Evolutionary conservation across 306 rosid species (phyloP), one percentile per base, ranked within the genome.

Genomic region (Arachis hypogaea): DNA sequence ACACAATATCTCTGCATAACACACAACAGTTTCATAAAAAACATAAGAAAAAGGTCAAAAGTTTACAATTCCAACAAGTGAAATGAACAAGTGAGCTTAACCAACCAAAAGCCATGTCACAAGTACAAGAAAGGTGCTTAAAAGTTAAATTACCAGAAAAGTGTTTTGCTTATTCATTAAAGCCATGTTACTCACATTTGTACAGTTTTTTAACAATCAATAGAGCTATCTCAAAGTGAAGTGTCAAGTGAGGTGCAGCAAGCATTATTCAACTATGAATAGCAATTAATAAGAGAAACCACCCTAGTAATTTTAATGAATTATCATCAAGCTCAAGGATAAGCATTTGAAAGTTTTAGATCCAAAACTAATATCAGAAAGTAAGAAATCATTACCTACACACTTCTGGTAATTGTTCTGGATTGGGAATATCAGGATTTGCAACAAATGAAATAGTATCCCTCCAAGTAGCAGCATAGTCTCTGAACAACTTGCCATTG

Each of bases 1-100:
- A 49, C 61, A 82, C 63, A 30, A 78, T 74, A 11, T 78, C 80
- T 67, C 82, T 73, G 12, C 80, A 63, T 0, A 55, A 22, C 28
- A 30, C 50, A 64, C 2, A 55, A 64, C 7, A 42, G 41, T 5
- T 64, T 42, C 40, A 29, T 47, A 36, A 74, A 74, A 52, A 3
- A 41, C 7, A 51, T 11, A 40, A 73, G 11, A 16, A 41, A 63
- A 41, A 2, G 45, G 30, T n/a, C 36, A 29, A 14, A 9, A 44
- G 38, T 29, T 50, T 55, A 71, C 11, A 29, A 11, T n/a, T 9
- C 11, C 33, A 10, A 14, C 16, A 56, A 16, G 66, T 33, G 62
- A 68, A 52, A 36, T 14, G 38, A 43, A 14, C 45, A 12, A 60
- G 45, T 11, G 46, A 36, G 10, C 66, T 38, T 60, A 22, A 60